Evolutionary conservation across 306 rosid genomes (phyloP).

Genomic region (Phaseolus lunatus): DNA sequence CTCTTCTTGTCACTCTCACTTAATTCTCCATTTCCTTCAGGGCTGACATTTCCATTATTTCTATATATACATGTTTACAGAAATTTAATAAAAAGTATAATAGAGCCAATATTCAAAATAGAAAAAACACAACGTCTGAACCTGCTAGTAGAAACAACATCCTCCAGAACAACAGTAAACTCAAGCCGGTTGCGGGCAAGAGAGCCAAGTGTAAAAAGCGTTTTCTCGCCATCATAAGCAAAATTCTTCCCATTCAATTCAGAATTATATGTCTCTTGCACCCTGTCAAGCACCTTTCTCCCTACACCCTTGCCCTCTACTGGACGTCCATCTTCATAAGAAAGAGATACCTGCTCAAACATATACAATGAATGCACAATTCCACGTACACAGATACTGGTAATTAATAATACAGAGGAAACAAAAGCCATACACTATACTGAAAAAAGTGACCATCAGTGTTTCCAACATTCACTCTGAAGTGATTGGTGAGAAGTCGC

Average conservation of each 20-base stretch:
- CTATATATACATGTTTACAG: slow-evolving; percentile 36
- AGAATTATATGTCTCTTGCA: slow-evolving; percentile 76
- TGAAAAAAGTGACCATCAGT: slow-evolving; percentile 74
- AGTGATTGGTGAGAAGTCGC: slow-evolving; percentile 75
- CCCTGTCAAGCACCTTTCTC: slow-evolving; percentile 73
- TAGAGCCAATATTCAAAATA: not conserved
- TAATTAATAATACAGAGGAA: not conserved
- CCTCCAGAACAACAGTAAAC: slow-evolving; percentile 83
- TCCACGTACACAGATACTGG: not conserved
- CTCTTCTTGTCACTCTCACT: slow-evolving; percentile 80
- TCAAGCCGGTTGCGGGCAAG: slow-evolving; percentile 86
- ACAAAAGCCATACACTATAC: slow-evolving; percentile 71
- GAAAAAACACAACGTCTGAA: slow-evolving; percentile 36
- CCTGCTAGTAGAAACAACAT: slow-evolving; percentile 68
- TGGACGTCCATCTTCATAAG: slow-evolving; percentile 90
- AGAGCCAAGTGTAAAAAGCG: slow-evolving; percentile 84
- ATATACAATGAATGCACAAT: not conserved
- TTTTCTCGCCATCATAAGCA: slow-evolving; percentile 94
- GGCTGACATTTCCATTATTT: slow-evolving; percentile 67
- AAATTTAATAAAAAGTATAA: slow-evolving; percentile 3
- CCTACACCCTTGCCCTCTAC: slow-evolving; percentile 88
- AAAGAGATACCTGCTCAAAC: slow-evolving; percentile 67
- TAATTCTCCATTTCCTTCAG: slow-evolving; percentile 64
- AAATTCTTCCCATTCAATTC: slow-evolving; percentile 81
- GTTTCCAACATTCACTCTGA: slow-evolving; percentile 66